Evolutionary conservation across 148 eudicot species (phyloP).

Genomic region (Rhododendron ferrugineum): DNA sequence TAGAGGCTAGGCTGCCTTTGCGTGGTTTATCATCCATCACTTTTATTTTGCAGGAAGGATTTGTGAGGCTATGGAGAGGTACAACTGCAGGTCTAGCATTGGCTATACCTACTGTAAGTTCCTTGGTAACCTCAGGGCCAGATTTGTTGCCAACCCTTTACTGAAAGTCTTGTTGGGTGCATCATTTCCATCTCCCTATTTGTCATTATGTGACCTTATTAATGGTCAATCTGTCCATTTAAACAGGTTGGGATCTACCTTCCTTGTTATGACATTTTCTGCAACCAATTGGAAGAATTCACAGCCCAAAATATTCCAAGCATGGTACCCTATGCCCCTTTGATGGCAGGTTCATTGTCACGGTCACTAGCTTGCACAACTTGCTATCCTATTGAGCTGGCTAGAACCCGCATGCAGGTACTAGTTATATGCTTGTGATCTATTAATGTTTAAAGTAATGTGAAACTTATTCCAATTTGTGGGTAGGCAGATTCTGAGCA

Average conservation of each 20-base stretch:
- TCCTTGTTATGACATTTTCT: slow-evolving; percentile 87
- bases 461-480: neutral
- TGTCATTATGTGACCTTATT: neutral
- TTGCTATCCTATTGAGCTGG: slow-evolving; percentile 96
- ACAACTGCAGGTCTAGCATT: slow-evolving; percentile 91
- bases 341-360: slow-evolving; percentile 80
- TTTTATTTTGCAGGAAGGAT: slow-evolving; percentile 64
- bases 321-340: slow-evolving; percentile 68
- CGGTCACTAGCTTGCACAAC: slow-evolving; percentile 94
- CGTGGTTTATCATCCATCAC: neutral
- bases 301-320: slow-evolving; percentile 52
- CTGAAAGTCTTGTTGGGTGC: neutral
- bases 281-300: slow-evolving; percentile 47
- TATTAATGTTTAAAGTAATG: neutral
- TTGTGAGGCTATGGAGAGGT: slow-evolving; percentile 86
- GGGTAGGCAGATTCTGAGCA: neutral
- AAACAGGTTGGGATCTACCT: slow-evolving; percentile 87
- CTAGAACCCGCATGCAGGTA: slow-evolving; percentile 98
- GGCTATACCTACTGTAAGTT: slow-evolving; percentile 88
- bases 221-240: slow-evolving; percentile 6
- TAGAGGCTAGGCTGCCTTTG: neutral
- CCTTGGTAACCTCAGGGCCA: neutral
- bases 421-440: neutral
- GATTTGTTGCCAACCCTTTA: neutral
- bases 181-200: slow-evolving; percentile 3